A percentile compares a stretch with the other conserved stretches of the same genome.
Conservation (phyloP, 1,284 basidiomycete species). For the Marasmius sp. region DNA sequence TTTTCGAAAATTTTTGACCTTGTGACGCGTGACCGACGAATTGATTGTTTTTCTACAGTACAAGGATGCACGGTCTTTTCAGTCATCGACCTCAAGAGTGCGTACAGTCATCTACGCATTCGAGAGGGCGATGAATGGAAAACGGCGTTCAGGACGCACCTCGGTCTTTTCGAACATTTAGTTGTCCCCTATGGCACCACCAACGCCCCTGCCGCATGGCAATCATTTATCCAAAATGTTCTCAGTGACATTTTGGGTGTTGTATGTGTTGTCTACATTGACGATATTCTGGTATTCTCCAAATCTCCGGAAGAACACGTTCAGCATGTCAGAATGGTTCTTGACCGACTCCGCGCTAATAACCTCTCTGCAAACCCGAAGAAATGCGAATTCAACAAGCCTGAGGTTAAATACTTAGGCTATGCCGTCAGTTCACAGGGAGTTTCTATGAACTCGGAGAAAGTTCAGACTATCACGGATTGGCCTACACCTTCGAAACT, state of each 20-base stretch:
- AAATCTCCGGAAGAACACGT: constrained; percentile 17
- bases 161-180: constrained; percentile 31
- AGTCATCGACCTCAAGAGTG: constrained; percentile 24
- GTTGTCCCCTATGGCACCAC: constrained; percentile 34
- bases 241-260: constrained; percentile 21
- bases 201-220: constrained; percentile 14
- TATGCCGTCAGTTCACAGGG: constrained; percentile 21
- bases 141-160: constrained; percentile 12
- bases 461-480: constrained; percentile 29
- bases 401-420: constrained; percentile 41
- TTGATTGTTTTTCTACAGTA: no score
- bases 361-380: constrained; percentile 26
- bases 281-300: constrained; percentile 16
- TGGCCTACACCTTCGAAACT: constrained; percentile 20
- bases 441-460: constrained; percentile 39
- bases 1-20: no score
- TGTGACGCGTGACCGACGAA: no score
- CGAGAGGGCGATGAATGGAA: constrained; percentile 1
- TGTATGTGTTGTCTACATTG: constrained; percentile 15
- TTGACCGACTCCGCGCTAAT: constrained; percentile 31
- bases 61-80: not conserved
- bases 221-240: constrained; percentile 14
- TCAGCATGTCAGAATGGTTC: constrained; percentile 29
- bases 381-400: constrained; percentile 33
- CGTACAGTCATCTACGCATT: constrained; percentile 29